Conservation (phyloP, 345 rosid species). For the Microthlaspi erraticum region DNA sequence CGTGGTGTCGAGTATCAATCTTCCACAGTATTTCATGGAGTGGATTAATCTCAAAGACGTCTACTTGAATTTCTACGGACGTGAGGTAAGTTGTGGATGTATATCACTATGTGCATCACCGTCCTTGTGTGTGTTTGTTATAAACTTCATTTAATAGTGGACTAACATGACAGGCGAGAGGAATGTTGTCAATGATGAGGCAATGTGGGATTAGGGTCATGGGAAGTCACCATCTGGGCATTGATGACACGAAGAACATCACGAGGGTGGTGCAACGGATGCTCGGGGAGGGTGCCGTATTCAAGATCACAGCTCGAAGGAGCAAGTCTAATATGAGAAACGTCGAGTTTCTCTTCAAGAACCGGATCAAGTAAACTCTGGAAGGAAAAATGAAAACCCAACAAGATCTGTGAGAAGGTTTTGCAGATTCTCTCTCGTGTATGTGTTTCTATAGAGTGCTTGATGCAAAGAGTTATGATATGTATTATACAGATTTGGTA, state of each 20-base stretch:
- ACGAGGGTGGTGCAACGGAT: conserved; percentile 82
- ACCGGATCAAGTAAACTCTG: conserved; percentile 55
- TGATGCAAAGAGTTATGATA: too few species aligned
- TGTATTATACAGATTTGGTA: too few species aligned
- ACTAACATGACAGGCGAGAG: conserved; percentile 65
- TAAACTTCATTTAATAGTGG: conserved; percentile 6
- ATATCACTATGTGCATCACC: background rate
- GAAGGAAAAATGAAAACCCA: background rate
- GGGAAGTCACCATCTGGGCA: conserved; percentile 93
- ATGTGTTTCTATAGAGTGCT: too few species aligned
- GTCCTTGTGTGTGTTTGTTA: conserved; percentile 5
- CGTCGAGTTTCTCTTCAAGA: conserved; percentile 63
- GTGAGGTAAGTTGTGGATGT: conserved; percentile 51
- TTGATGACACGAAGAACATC: conserved; percentile 88
- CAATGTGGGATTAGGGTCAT: conserved; percentile 61
- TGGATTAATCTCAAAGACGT: conserved; percentile 93
- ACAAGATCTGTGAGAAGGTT: background rate
- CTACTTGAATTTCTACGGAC: conserved; percentile 73
- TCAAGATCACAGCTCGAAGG: conserved; percentile 80
- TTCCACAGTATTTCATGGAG: conserved; percentile 83
- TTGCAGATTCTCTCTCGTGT: too few species aligned
- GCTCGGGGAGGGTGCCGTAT: conserved; percentile 73
- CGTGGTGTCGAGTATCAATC: conserved; percentile 63
- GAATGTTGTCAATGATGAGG: conserved; percentile 94
- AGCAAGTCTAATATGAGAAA: conserved; percentile 48